phyloP scores from a whole-genome alignment of 345 rosid genomes.

The Melastoma malabathricum region DNA sequence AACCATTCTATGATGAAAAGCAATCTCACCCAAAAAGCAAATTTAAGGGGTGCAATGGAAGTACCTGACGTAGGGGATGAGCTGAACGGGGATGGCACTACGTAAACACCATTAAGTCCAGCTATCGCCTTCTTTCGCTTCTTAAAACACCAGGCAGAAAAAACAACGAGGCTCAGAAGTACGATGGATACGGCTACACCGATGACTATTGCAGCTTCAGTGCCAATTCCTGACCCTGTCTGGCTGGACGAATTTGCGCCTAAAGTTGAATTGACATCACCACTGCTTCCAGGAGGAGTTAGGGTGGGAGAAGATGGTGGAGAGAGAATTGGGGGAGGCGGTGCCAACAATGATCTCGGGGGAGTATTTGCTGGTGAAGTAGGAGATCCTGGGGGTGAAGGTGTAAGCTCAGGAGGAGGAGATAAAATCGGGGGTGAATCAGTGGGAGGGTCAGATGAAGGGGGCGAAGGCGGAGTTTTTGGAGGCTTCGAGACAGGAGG shows the following conservation, averaged over 20 bases:
- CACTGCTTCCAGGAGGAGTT: conserved; percentile 9
- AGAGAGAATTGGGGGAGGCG: conserved; percentile 6
- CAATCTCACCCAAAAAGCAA: no score
- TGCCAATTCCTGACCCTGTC: conserved; percentile 18
- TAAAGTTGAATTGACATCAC: conserved; percentile 19
- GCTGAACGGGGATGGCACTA: conserved; percentile 46
- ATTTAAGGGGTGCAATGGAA: neutral
- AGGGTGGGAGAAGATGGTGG: neutral
- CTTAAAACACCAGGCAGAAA: conserved; percentile 42
- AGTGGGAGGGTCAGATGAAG: conserved; percentile 10
- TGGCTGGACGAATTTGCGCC: conserved; percentile 15
- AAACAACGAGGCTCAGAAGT: conserved; percentile 42
- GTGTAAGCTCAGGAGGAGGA: conserved; percentile 17
- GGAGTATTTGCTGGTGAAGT: conserved; percentile 1
- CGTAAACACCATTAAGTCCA: conserved; percentile 39
- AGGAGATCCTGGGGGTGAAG: conserved; percentile 4
- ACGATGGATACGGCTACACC: conserved; percentile 36
- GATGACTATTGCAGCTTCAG: conserved; percentile 36
- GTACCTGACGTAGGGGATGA: conserved; percentile 63
- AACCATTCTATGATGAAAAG: no score
- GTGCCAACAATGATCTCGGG: neutral
- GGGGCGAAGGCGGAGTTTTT: conserved; percentile 16
- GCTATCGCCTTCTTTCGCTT: conserved; percentile 39
- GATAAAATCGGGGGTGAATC: conserved; percentile 13
- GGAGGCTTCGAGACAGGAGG: conserved; percentile 17